A percentile compares a stretch with the other conserved stretches of the same genome.
These are phyloP conservation scores for Aspergillus saccharolyticus DNA, from an alignment of 495 filamentous ascomycete genomes.

Conservation along the genomic window DNA sequence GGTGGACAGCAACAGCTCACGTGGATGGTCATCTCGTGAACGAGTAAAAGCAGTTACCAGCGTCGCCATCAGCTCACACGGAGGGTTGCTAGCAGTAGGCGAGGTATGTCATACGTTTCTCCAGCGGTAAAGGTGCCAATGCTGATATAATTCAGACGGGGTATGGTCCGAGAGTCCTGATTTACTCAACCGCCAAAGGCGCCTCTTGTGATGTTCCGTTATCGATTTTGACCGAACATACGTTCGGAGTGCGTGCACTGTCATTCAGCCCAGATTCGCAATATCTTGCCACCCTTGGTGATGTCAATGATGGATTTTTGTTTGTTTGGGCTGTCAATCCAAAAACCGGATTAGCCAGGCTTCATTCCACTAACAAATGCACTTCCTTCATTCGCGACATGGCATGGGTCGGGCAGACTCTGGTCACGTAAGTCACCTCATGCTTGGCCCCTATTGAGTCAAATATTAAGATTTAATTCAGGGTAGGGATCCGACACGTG, in stretches of 20 bases:
- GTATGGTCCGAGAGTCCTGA: constrained; percentile 83
- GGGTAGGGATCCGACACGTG: constrained; percentile 81
- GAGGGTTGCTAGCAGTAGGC: constrained; percentile 82
- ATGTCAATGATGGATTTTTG: constrained; percentile 87
- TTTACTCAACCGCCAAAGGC: constrained; percentile 77
- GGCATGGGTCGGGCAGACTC: constrained; percentile 73
- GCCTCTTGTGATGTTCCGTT: constrained; percentile 73
- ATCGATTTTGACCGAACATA: constrained; percentile 83
- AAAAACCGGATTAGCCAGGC: constrained; percentile 73
- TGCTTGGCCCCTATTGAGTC: background rate
- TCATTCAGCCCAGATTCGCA: constrained; percentile 85
- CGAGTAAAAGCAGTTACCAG: constrained; percentile 95
- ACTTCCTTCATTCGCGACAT: constrained; percentile 77
- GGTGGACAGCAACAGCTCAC: constrained; percentile 59
- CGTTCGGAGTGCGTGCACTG: constrained; percentile 79
- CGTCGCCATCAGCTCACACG: constrained; percentile 85
- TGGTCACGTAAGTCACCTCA: constrained; percentile 54
- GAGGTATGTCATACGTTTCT: constrained; percentile 54
- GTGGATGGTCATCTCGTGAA: constrained; percentile 79
- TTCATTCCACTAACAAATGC: constrained; percentile 93
- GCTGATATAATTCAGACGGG: constrained; percentile 55
- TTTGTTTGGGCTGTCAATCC: constrained; percentile 85
- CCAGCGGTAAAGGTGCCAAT: background rate
- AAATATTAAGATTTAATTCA: constrained; percentile 26
- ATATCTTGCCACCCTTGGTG: constrained; percentile 83